Evolutionary conservation across 1,284 basidiomycete genomes (phyloP), one percentile per base, ranked within the genome.

Genomic region (Ustilago sp.): DNA sequence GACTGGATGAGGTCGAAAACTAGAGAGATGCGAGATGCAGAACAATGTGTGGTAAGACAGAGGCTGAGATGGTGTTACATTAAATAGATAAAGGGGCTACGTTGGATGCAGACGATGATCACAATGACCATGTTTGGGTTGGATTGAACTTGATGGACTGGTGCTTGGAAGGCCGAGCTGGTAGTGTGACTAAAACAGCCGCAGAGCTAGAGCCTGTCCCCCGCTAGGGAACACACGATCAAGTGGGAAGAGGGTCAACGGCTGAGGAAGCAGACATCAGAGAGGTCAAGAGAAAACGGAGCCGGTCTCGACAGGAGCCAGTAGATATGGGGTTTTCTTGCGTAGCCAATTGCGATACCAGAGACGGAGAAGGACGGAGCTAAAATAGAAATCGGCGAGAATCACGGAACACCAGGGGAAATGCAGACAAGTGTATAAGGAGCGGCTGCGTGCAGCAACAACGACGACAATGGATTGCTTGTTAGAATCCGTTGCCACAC

Each of bases 361-460:
- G 60, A 58, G 51, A 47, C 53, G 50, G 45, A 58, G 39, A 66
- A 54, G 58, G 31, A 60, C 54, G 62, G 56, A 70, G 67, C 62
- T 75, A 45, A 52, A 45, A 45, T 11, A 45, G 43, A 45, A 31
- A 54, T 34, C 39, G 54, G 48, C 38, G 58, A 8, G 48, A 50
- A 11, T 50, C 48, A 55, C 32, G 61, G 65, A 47, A 57, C 59
- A 45, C 32, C 47, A 28, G 60, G 65, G 61, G 64, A 58, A 50
- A 62, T 32, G 47, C 59, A 59, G 63, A 68, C 67, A 70, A 70
- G 68, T 50, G 59, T 61, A 64, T 54, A 68, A 70, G 68, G 73
- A 70, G 73, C 73, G 68, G 68, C 73, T 75, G 68, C 73, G 73
- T 75, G 73, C 68, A 68, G 73, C 73, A 75, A 63, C 63, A 70